Evolutionary conservation across 1,284 basidiomycete genomes (phyloP), one percentile per base, ranked within the genome.

Genomic region (Trichosporon inkin): DNA sequence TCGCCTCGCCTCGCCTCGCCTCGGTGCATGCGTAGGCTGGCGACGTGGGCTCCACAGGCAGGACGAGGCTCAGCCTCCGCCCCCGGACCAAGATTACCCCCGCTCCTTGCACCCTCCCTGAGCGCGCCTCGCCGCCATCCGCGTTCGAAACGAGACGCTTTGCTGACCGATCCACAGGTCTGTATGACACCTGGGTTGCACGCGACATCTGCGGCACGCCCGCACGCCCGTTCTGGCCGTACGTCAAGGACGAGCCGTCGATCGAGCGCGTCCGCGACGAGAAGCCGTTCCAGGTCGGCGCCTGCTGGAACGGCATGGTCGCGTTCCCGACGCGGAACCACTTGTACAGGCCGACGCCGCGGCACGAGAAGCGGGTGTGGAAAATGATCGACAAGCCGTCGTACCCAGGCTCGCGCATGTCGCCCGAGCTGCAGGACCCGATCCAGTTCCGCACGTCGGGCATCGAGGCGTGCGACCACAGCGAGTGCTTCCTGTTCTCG

Each of bases 401-500:
- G 14, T 78, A 63, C 60, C 70, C 62, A 52, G 64, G 61, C 64
- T 68, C 56, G 62, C 68, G 41, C 59, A 69, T 56, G 71, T 80
- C 62, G 63, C 80, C 57, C 65, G 76, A 62, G 52, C 72, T 64
- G 78, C 75, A 51, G 72, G 77, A 32, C 64, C 83, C 77, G 3
- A 65, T 82, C 49, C 62, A 67, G 1, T 85, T 85, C 77, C 81
- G 84, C 37, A 64, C 76, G 11, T 81, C 80, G 11, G 67, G 62
- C 1, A 64, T 73, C 20, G 74, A 68, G 8, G 80, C 81, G 58
- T 85, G 84, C 70, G 81, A 79, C 66, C 81, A 82, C 39, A 81
- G 79, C 20, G 84, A 85, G 72, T 83, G 81, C 38, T 83, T 84
- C 73, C 68, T 83, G 53, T 74, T 82, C 16, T 82, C 81, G 6